These are phyloP conservation scores for Trametes cingulata DNA, from an alignment of 768 basidiomycete species.

Conservation along the genomic window DNA sequence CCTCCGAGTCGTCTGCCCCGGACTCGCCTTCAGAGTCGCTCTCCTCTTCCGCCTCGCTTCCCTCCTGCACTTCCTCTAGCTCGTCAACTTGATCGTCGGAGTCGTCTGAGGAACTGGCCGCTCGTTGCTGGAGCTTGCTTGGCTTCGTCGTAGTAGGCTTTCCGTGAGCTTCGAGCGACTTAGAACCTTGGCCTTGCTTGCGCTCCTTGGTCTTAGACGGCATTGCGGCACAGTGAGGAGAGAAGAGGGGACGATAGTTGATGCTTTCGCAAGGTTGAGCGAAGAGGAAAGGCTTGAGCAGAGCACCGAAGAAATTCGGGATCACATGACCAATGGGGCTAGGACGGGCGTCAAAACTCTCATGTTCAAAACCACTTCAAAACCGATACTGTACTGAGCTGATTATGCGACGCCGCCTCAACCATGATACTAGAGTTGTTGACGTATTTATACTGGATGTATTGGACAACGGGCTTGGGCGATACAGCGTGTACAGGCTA, in stretches of 20 bases:
- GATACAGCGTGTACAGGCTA: too few species aligned
- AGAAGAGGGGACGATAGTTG: not conserved
- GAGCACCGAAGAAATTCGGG: constrained; percentile 13
- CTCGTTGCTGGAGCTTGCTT: constrained; percentile 6
- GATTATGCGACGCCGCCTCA: too few species aligned
- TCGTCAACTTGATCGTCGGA: constrained; percentile 12
- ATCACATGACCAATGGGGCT: not conserved
- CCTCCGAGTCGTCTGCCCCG: constrained; percentile 13
- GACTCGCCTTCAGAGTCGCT: constrained; percentile 15
- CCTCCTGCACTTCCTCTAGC: constrained; percentile 3
- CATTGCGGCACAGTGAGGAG: not conserved
- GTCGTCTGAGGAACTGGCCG: constrained; percentile 6
- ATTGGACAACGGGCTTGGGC: too few species aligned
- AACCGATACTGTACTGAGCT: too few species aligned
- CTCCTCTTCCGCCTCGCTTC: constrained; percentile 7
- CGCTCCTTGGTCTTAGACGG: not conserved
- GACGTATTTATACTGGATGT: too few species aligned
- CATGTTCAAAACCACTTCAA: too few species aligned
- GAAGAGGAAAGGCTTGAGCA: not conserved
- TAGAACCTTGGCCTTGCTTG: not conserved
- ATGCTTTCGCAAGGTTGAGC: not conserved
- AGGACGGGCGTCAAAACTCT: too few species aligned
- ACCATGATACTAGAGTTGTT: too few species aligned
- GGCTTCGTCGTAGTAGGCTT: constrained; percentile 4
- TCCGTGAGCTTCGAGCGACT: not conserved